These are phyloP conservation scores for Gracilaria caudata DNA, from an alignment of 23 red algal genomes.

Conservation along the genomic window DNA sequence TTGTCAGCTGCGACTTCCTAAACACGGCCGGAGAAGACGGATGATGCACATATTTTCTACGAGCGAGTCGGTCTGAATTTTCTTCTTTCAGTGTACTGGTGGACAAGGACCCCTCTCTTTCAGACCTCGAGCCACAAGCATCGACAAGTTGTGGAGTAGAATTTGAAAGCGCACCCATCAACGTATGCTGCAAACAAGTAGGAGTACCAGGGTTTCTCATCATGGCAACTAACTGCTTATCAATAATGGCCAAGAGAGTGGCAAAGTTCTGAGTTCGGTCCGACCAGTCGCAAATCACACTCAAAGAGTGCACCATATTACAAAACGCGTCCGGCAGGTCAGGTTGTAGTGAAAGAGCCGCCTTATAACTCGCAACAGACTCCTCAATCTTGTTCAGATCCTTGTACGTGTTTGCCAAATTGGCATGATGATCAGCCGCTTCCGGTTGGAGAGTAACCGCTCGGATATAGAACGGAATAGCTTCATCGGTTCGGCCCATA, in stretches of 20 bases:
- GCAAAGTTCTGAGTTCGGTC: slow-evolving; percentile 64
- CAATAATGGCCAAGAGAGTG: slow-evolving; percentile 53
- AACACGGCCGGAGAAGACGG: slow-evolving; percentile 54
- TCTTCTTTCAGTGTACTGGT: slow-evolving; percentile 18
- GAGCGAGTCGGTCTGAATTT: slow-evolving; percentile 14
- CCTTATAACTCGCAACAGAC: slow-evolving; percentile 52
- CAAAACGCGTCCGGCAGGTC: slow-evolving; percentile 70
- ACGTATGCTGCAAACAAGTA: slow-evolving; percentile 34
- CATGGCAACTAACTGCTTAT: slow-evolving; percentile 51
- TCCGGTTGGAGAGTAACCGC: slow-evolving; percentile 59
- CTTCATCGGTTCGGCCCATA: slow-evolving; percentile 73
- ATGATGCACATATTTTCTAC: slow-evolving; percentile 45
- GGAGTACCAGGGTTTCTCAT: slow-evolving; percentile 56
- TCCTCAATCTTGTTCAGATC: slow-evolving; percentile 68
- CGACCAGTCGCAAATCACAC: slow-evolving; percentile 74
- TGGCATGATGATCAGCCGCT: slow-evolving; percentile 64
- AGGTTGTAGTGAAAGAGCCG: slow-evolving; percentile 54
- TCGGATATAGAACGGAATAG: slow-evolving; percentile 43
- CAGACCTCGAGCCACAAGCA: slow-evolving; percentile 61
- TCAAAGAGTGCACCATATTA: slow-evolving; percentile 73
- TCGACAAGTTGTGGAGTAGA: slow-evolving; percentile 71
- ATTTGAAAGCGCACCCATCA: slow-evolving; percentile 56
- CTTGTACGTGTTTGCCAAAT: slow-evolving; percentile 75
- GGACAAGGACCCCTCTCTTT: slow-evolving; percentile 28
- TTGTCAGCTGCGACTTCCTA: slow-evolving; percentile 25